Evolutionary conservation across 2,329 filamentous ascomycete genomes (phyloP), one percentile per base, ranked within the genome.

Genomic region (Chalaropsis ovoidea): DNA sequence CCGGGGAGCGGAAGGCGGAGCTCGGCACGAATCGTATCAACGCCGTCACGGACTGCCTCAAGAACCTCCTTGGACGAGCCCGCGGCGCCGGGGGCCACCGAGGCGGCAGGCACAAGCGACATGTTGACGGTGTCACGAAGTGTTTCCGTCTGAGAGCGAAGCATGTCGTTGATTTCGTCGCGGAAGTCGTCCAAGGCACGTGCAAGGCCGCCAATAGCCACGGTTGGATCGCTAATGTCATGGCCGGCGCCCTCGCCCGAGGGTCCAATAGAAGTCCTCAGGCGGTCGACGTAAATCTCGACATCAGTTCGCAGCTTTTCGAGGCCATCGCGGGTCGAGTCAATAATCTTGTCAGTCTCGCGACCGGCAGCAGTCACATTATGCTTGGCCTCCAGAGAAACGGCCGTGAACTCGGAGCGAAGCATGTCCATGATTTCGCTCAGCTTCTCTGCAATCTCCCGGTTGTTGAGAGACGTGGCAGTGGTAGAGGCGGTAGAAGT

Each of bases 301-400:
- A 97, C 89, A 67, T 95, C 88, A 13, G 79, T 77, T 11, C 90
- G 86, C 6, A 97, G 82, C 69, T 84, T 86, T 70, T 95, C 90
- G 15, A 96, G 81, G 0, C 91, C 91, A 72, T 95, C 90, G 70
- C 90, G 93, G 54, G 95, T 86, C 0, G 90, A 89, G 73, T 94
- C 89, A 3, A 96, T 79, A 13, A 95, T 86, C 73, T 96, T 90
- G 73, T 96, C 91, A 0, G 90, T 93, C 72, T 94, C 90, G 67
- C 86, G 82, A 49, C 88, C 89, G 70, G 86, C 89, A 68, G 88
- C 86, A 2, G 88, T 84, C 22, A 90, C 86, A 70, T 90, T 93
- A 70, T 93, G 84, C 73, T 92, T 91, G 11, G 83, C 81, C 70
- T 86, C 84, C 35, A 85, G 80, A 0, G 83, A 84, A 1, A 84